Base-by-base conservation (phyloP, 257 asterid genomes). In the Petunia axillaris region DNA sequence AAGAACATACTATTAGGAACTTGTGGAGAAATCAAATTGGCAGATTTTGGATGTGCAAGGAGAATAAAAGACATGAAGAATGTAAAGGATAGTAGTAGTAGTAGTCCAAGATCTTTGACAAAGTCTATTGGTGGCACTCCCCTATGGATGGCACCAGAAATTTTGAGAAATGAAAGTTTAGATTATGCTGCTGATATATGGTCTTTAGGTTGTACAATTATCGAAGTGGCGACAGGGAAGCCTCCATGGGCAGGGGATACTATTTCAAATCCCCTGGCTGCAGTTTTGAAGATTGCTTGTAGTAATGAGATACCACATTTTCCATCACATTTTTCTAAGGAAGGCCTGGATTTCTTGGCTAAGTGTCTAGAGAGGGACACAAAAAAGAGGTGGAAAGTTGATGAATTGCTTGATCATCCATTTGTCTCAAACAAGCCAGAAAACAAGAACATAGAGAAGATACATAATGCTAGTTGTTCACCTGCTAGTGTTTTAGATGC, bases 141-240 rank as follows among this genome's bases (percentile, higher is more conserved):
- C 35, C 78, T 91, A 3, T 89, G 96, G 96, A 91, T 91, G 93
- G 93, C 93, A 53, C 96, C 96, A 0, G 96, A 91, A 64, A 88
- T 84, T 0, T 38, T 91, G 14, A 86, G 90, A 55, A 80, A 83
- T 37, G 89, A 87, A 50, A 74, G 78, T 55, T 2, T 86, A 14
- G 87, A 67, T 38, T 84, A 77, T n/a, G 79, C 87, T 3, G 86
- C 91, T 0, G 92, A 89, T 82, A 89, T 89, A 1, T 91, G 96
- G 96, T 91, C 96, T 2, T 76, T 89, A n/a, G 96, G 92, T 1
- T 89, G 96, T 52, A 88, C 93, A 6, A 81, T 91, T 5, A 88
- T 89, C n/a, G 96, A 91, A 82, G 88, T 89, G 96, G 92, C 89
- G 48, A 89, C 90, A 0, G 96, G 94, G 0, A 73, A 75, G 77